Conservation (phyloP, 352 stramenopile genomes). For the Elongisporangium anandrum region DNA sequence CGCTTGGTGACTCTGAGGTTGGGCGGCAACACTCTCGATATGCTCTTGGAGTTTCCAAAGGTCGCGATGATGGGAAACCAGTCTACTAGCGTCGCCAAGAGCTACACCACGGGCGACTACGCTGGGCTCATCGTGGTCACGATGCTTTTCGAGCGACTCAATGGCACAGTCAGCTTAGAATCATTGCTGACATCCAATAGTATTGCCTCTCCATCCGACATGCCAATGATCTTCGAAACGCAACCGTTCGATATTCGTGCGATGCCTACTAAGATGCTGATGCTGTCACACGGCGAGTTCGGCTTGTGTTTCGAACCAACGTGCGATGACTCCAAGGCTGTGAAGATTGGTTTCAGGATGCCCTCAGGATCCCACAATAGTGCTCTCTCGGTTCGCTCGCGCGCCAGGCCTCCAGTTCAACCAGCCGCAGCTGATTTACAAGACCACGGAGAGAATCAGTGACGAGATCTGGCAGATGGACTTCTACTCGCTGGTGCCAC, state of each 20-base stretch:
- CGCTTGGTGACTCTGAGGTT: background rate
- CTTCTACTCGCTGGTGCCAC: slow-evolving; percentile 13
- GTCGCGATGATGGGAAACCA: too few relatives aligned
- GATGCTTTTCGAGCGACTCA: background rate
- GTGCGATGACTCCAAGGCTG: slow-evolving; percentile 2
- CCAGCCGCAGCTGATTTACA: slow-evolving; percentile 3
- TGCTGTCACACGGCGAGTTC: slow-evolving; percentile 13
- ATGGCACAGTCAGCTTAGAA: background rate
- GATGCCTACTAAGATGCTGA: slow-evolving; percentile 10
- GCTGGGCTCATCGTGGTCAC: slow-evolving; percentile 14
- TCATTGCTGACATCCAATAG: slow-evolving; percentile 5
- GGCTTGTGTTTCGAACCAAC: slow-evolving; percentile 11
- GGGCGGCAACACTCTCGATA: slow-evolving; percentile 3
- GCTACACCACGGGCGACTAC: slow-evolving; percentile 9
- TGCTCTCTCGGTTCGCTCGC: slow-evolving; percentile 7
- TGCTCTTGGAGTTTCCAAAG: too few relatives aligned
- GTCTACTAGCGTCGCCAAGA: slow-evolving; percentile 1
- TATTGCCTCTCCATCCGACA: background rate
- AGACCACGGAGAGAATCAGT: background rate
- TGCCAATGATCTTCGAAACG: background rate
- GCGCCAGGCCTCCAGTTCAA: slow-evolving; percentile 12
- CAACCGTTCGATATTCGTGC: background rate
- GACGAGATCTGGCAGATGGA: slow-evolving; percentile 9
- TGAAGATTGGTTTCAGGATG: slow-evolving; percentile 14
- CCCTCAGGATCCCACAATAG: background rate